Base-by-base conservation (phyloP, 108 stramenopile genomes). In the Schizochytrium sp. region DNA sequence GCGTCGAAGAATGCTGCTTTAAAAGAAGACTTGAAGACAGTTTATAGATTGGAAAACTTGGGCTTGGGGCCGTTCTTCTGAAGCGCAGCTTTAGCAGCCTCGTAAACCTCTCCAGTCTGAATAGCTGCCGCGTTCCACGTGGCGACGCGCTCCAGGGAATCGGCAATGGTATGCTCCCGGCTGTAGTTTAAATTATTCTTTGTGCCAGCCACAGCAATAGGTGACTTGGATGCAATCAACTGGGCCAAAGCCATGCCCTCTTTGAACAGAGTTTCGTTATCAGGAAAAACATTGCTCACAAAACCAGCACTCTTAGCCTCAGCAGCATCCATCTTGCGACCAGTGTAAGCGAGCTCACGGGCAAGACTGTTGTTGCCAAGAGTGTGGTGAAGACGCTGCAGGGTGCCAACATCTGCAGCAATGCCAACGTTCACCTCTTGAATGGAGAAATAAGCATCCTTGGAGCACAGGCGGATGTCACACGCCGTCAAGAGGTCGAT, bases 381-480 rank as follows among this genome's bases (percentile, higher is more conserved):
- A 10, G 92, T 50, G 90, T 92, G 93, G 53, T 93, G 93, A n/a
- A 93, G 89, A 7, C 92, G 61, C 90, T 93, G 93, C 56, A 93
- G 60, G 7, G 93, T 93, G 72, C 93, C 93, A 4, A 93, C 91
- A 88, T 93, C 93, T 17, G 93, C 93, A 17, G 93, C 93, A 13
- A 93, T n/a, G 49, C 93, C 93, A 46, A 93, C 61, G 38, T 92
- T 92, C 64, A 69, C 92, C 90, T 93, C 93, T 88, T 93, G 93
- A 45, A 93, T 64, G 49, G 88, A 91, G 60, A 93, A 93, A 53
- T 61, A 87, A 1, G 93, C 92, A 12, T 93, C 91, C 40, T 72
- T 47, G 44, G 91, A 90, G 59, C 89, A 76, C 56, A 91, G 72
- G 10, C 93, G 90, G 41, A 93, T 91, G 92, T 93, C 93, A 40